A percentile compares a stretch with the other conserved stretches of the same genome.
phyloP scores from a whole-genome alignment of 2,329 filamentous ascomycete genomes.

The Hypoxylon rubiginosum region DNA sequence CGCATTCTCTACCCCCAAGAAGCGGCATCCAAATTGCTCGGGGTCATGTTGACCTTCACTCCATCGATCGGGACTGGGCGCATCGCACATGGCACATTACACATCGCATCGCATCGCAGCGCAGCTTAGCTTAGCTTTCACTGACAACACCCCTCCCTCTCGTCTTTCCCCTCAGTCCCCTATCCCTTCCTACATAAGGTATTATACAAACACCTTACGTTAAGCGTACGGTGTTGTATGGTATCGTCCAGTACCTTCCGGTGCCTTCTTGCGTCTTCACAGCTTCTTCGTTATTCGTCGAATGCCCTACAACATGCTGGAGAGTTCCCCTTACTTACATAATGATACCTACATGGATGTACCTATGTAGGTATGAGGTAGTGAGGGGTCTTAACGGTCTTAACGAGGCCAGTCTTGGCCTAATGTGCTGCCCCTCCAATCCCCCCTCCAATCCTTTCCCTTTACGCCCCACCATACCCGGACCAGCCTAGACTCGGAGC shows the following conservation, averaged over 20 bases:
- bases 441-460: conserved; percentile 17
- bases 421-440: conserved; percentile 28
- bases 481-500: conserved; percentile 17
- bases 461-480: conserved; percentile 24
- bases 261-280: not conserved
- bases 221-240: conserved; percentile 2
- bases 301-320: not conserved
- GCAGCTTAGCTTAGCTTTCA: conserved; percentile 14
- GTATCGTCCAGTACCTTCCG: not conserved
- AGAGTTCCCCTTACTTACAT: not conserved
- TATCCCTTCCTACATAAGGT: not conserved
- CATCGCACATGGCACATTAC: not conserved
- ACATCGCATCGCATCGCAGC: not conserved
- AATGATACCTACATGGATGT: conserved; percentile 15
- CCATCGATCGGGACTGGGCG: conserved; percentile 26
- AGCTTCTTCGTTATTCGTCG: not conserved
- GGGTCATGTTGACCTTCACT: conserved; percentile 15
- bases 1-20: conserved; percentile 6
- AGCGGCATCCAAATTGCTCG: conserved; percentile 10
- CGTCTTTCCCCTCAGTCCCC: not conserved
- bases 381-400: conserved; percentile 29
- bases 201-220: not conserved
- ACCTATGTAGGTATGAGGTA: conserved; percentile 15
- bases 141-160: conserved; percentile 24
- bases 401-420: conserved; percentile 14